Evolutionary conservation across 345 rosid genomes (phyloP).

Genomic region (Heritiera fomes): DNA sequence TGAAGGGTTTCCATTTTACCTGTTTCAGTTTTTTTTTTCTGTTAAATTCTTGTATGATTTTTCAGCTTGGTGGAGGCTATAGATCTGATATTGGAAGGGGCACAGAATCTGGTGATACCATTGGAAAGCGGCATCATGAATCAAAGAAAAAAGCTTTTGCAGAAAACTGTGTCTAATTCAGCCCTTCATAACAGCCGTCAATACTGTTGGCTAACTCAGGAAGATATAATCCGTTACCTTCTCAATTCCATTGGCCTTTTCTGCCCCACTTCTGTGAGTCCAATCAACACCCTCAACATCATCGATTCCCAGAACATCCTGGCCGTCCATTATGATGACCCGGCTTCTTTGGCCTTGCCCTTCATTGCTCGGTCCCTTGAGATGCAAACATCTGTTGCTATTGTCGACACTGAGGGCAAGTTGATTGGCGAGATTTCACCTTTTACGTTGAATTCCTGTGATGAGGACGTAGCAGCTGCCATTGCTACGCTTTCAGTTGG

Average conservation of each 20-base stretch:
- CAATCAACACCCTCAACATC: slow-evolving; percentile 51
- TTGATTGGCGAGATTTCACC: slow-evolving; percentile 61
- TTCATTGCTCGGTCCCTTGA: slow-evolving; percentile 37
- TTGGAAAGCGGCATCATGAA: slow-evolving; percentile 17
- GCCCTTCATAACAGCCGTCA: slow-evolving; percentile 46
- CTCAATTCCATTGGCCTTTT: slow-evolving; percentile 52
- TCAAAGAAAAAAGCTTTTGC: slow-evolving; percentile 37
- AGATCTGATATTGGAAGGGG: slow-evolving; percentile 51
- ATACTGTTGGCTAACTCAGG: slow-evolving; percentile 68
- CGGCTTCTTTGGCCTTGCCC: slow-evolving; percentile 42
- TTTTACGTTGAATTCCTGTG: slow-evolving; percentile 40
- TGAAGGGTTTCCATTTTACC: background rate
- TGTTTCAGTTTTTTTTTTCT: background rate
- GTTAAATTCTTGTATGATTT: background rate
- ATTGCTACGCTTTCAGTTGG: slow-evolving; percentile 52
- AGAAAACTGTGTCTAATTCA: slow-evolving; percentile 25
- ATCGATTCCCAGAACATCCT: slow-evolving; percentile 36
- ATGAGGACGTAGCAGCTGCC: slow-evolving; percentile 48
- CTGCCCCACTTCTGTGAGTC: slow-evolving; percentile 36
- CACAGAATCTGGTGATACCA: slow-evolving; percentile 60
- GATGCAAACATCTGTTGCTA: slow-evolving; percentile 52
- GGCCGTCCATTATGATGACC: slow-evolving; percentile 46
- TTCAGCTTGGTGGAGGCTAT: slow-evolving; percentile 61
- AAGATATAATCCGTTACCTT: slow-evolving; percentile 59
- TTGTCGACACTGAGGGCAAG: slow-evolving; percentile 38